Conservation (phyloP, 345 rosid species). For the Cardamine chenopodiifolia region DNA sequence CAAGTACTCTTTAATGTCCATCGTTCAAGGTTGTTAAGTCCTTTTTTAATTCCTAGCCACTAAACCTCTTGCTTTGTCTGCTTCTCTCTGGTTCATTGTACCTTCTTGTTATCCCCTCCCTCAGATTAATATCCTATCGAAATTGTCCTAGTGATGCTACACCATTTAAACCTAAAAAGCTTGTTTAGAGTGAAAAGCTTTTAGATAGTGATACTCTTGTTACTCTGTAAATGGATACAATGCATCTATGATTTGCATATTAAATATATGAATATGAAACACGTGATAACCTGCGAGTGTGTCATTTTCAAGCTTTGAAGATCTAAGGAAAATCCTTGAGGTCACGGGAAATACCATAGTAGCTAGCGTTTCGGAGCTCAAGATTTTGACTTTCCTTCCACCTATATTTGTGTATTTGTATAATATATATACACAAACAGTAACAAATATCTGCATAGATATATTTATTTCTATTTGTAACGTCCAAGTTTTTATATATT, state of each 20-base stretch:
- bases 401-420: constrained; percentile 19
- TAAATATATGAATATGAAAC: constrained; percentile 26
- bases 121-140: not conserved
- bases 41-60: constrained; percentile 23
- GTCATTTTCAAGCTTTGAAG: constrained; percentile 36
- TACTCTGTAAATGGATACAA: constrained; percentile 9
- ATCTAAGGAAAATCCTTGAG: constrained; percentile 34
- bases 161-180: not conserved
- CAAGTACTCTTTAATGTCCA: constrained; percentile 19
- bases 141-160: not conserved
- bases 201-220: constrained; percentile 16
- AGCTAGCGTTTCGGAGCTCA: constrained; percentile 41
- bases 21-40: constrained; percentile 13
- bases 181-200: constrained; percentile 1
- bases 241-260: constrained; percentile 16
- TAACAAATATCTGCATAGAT: not conserved
- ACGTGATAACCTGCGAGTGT: constrained; percentile 33
- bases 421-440: not conserved
- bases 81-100: constrained; percentile 5
- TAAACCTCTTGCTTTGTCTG: not conserved
- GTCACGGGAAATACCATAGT: constrained; percentile 41
- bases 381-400: constrained; percentile 36
- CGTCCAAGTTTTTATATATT: not conserved
- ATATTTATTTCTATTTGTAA: not conserved
- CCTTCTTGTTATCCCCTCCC: not conserved